phyloP scores from a whole-genome alignment of 2,329 filamentous ascomycete genomes.

The Fusarium mangiferae region DNA sequence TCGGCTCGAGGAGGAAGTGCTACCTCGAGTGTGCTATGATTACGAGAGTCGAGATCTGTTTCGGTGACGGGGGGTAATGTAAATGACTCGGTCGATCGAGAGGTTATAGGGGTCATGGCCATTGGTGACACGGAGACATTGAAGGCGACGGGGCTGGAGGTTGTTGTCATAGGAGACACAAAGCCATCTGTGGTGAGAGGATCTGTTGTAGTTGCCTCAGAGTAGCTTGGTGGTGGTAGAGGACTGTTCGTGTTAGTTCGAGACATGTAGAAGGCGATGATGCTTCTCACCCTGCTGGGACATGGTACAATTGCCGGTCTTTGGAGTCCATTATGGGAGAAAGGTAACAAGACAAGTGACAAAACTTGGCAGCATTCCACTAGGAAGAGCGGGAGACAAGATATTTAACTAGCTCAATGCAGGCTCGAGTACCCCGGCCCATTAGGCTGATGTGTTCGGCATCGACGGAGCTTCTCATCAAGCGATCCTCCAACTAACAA shows the following conservation, averaged over 20 bases:
- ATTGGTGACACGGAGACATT: neutral
- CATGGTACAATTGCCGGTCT: neutral
- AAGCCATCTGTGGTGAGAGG: constrained; percentile 1
- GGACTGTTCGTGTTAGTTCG: neutral
- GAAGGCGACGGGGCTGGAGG: neutral
- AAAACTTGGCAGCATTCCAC: neutral
- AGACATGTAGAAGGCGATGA: too few species aligned
- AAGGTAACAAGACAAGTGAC: neutral
- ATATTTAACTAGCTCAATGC: neutral
- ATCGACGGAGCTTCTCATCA: neutral
- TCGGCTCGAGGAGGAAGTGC: neutral
- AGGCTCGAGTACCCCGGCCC: neutral
- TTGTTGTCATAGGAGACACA: neutral
- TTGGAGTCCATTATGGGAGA: neutral
- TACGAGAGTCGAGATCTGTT: neutral
- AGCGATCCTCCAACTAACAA: too few species aligned
- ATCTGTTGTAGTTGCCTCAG: neutral
- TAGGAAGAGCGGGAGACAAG: neutral
- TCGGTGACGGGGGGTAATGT: neutral
- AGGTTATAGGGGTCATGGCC: neutral
- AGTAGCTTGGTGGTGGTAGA: neutral
- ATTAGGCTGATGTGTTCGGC: neutral
- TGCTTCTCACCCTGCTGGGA: neutral
- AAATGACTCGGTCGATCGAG: neutral
- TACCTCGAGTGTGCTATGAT: neutral